These are phyloP conservation scores for Hypoxylon perforatum DNA, from an alignment of 495 filamentous ascomycete species.

Conservation along the genomic window DNA sequence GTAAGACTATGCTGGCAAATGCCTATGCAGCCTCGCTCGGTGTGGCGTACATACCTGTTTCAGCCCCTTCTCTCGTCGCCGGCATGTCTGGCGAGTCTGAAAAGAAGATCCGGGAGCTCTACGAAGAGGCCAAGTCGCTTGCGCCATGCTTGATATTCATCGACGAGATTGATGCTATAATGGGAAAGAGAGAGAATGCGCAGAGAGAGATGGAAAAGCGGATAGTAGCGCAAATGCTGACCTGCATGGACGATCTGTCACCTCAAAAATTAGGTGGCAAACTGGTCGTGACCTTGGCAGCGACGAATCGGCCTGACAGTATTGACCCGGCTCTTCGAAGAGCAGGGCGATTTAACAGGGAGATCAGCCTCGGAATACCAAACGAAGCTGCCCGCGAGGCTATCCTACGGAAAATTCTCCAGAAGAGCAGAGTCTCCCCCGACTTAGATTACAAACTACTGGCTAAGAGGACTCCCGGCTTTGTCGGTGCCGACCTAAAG, in stretches of 20 bases:
- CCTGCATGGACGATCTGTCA: conserved; percentile 82
- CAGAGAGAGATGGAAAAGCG: conserved; percentile 97
- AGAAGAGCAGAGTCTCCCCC: conserved; percentile 72
- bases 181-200: conserved; percentile 92
- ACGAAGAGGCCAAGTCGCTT: conserved; percentile 86
- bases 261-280: conserved; percentile 77
- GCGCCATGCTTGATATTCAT: conserved; percentile 95
- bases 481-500: conserved; percentile 94
- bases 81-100: conserved; percentile 98
- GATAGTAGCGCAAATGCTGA: conserved; percentile 93
- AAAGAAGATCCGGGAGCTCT: conserved; percentile 90
- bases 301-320: conserved; percentile 91
- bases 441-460: conserved; percentile 83
- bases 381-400: conserved; percentile 84
- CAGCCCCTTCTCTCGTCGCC: conserved; percentile 87
- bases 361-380: conserved; percentile 96
- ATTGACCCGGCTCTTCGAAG: conserved; percentile 88
- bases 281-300: conserved; percentile 91
- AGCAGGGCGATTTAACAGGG: conserved; percentile 88
- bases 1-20: conserved; percentile 93
- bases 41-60: conserved; percentile 87
- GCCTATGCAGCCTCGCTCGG: conserved; percentile 89
- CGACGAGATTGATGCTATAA: conserved; percentile 96
- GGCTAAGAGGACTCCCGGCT: conserved; percentile 91
- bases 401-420: conserved; percentile 82